Evolutionary conservation across 768 basidiomycete species (phyloP).

Genomic region (Boletus insuetus): DNA sequence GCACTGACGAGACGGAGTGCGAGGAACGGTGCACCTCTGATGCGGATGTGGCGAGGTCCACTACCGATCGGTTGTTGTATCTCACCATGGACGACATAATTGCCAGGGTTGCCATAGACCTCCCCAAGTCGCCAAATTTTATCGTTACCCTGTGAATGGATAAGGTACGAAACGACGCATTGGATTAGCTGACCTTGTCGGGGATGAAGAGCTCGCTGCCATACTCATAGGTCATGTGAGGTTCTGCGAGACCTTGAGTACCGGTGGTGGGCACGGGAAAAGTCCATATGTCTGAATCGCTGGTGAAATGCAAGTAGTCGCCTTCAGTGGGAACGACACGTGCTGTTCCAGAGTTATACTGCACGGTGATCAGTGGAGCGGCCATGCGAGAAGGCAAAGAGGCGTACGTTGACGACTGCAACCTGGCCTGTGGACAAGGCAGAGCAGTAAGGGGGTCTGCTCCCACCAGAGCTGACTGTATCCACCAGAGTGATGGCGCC

Average conservation of each 20-base stretch:
- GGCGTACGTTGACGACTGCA: conserved; percentile 54
- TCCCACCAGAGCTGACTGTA: conserved; percentile 48
- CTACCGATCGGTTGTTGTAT: conserved; percentile 62
- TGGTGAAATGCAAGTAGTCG: conserved; percentile 35
- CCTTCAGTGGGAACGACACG: conserved; percentile 47
- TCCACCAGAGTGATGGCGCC: conserved; percentile 47
- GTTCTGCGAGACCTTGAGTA: conserved; percentile 44
- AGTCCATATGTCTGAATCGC: conserved; percentile 41
- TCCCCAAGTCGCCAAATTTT: conserved; percentile 64
- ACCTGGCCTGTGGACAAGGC: conserved; percentile 56
- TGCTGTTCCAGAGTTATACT: conserved; percentile 57
- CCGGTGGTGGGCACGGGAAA: conserved; percentile 47
- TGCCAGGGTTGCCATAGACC: conserved; percentile 36
- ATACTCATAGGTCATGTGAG: conserved; percentile 64
- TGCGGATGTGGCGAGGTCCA: conserved; percentile 55
- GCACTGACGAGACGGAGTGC: not conserved
- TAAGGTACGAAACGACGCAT: not conserved
- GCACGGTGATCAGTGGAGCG: not conserved
- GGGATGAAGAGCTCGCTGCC: conserved; percentile 58
- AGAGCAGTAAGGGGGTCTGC: conserved; percentile 48
- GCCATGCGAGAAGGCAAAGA: not conserved
- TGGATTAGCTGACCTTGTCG: conserved; percentile 49
- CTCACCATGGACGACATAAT: conserved; percentile 55
- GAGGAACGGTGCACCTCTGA: conserved; percentile 28
- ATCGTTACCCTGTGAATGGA: conserved; percentile 51